Conservation (phyloP, 2,329 filamentous ascomycete species). For the Atkinsonella texensis region DNA sequence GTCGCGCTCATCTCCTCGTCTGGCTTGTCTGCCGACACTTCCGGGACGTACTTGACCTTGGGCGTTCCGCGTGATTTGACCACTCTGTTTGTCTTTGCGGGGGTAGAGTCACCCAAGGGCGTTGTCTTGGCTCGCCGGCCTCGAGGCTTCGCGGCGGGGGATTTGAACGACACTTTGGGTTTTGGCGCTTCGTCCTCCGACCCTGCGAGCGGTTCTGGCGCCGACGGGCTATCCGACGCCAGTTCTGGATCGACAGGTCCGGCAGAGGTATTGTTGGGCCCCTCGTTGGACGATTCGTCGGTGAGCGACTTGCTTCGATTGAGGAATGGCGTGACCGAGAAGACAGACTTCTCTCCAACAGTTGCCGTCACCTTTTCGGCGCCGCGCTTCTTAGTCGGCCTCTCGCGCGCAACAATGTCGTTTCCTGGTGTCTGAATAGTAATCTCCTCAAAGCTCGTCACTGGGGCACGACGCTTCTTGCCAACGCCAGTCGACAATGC, state of each 20-base stretch:
- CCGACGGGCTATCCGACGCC: not conserved
- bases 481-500: slow-evolving; percentile 19
- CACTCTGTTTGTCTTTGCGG: slow-evolving; percentile 32
- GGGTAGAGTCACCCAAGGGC: slow-evolving; percentile 31
- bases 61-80: slow-evolving; percentile 4
- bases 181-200: slow-evolving; percentile 14
- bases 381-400: slow-evolving; percentile 42
- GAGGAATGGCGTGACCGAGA: slow-evolving; percentile 89
- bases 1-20: slow-evolving; percentile 23
- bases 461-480: slow-evolving; percentile 34
- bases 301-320: slow-evolving; percentile 54
- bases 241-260: slow-evolving; percentile 21
- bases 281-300: slow-evolving; percentile 22
- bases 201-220: slow-evolving; percentile 6
- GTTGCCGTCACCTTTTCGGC: slow-evolving; percentile 29
- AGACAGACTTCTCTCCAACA: slow-evolving; percentile 76
- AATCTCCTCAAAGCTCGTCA: slow-evolving; percentile 32
- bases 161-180: slow-evolving; percentile 8
- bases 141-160: slow-evolving; percentile 23
- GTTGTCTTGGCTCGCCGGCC: slow-evolving; percentile 34
- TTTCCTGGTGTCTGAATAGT: slow-evolving; percentile 35
- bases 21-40: slow-evolving; percentile 24
- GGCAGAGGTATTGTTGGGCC: slow-evolving; percentile 10
- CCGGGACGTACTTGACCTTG: slow-evolving; percentile 2
- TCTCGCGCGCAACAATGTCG: slow-evolving; percentile 27